phyloP scores from a whole-genome alignment of 1,284 basidiomycete genomes.

The Apiotrichum siamense region DNA sequence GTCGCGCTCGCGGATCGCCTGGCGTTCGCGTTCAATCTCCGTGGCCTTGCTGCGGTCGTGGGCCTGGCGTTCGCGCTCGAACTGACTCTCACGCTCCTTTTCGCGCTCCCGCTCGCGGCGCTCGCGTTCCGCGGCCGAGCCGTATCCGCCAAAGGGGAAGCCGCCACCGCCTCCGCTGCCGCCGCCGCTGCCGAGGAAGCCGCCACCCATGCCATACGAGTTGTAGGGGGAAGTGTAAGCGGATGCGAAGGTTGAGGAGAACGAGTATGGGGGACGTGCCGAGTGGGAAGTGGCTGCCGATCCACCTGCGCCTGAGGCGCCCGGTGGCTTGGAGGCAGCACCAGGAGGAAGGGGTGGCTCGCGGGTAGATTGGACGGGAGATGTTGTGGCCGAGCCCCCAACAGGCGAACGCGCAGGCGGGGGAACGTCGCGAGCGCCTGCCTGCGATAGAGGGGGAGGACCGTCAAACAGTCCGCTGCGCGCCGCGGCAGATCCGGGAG shows the following conservation, averaged over 20 bases:
- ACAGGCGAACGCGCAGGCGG: slow-evolving; percentile 15
- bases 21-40: slow-evolving; percentile 1
- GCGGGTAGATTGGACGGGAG: slow-evolving; percentile 9
- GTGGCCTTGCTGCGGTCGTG: not conserved
- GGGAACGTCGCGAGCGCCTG: slow-evolving; percentile 5
- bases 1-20: not conserved
- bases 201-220: slow-evolving; percentile 9
- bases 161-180: slow-evolving; percentile 1
- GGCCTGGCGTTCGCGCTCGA: slow-evolving; percentile 6
- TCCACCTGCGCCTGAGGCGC: not conserved
- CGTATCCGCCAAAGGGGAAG: slow-evolving; percentile 6
- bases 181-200: not conserved
- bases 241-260: slow-evolving; percentile 18
- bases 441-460: slow-evolving; percentile 12
- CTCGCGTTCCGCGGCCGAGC: slow-evolving; percentile 4
- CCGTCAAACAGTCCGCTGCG: slow-evolving; percentile 14
- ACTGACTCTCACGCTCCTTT: slow-evolving; percentile 4
- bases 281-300: slow-evolving; percentile 5
- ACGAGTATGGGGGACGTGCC: slow-evolving; percentile 17
- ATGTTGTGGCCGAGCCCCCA: slow-evolving; percentile 1
- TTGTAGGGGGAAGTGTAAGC: slow-evolving; percentile 18
- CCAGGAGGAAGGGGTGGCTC: slow-evolving; percentile 1
- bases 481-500: slow-evolving; percentile 1
- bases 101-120: slow-evolving; percentile 6
- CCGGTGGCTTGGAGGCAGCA: not conserved